phyloP scores from a whole-genome alignment of 441 rosid species.

The Hura crepitans region DNA sequence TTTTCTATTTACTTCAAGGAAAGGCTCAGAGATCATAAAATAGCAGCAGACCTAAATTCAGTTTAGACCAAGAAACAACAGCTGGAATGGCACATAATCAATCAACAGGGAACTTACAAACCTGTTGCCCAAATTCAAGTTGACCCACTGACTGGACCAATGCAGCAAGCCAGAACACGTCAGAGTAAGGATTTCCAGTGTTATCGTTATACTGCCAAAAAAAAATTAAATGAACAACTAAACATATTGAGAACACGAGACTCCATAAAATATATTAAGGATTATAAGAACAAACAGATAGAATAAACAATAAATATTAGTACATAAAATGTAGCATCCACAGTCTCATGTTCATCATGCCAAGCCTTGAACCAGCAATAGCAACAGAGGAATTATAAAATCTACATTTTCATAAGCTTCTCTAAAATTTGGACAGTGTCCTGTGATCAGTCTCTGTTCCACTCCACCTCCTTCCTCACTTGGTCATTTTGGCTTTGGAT shows the following conservation, averaged over 20 bases:
- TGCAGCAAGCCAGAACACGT: conserved; percentile 96
- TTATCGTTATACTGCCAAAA: conserved; percentile 84
- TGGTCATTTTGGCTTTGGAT: neutral
- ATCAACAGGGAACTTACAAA: conserved; percentile 32
- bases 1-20: no score
- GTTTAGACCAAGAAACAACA: neutral
- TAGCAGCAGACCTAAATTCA: neutral
- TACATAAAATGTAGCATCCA: neutral
- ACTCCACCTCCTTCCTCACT: neutral
- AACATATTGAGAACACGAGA: conserved; percentile 15
- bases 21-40: neutral
- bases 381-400: neutral
- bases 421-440: neutral
- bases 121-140: conserved; percentile 95
- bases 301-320: neutral
- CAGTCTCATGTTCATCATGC: neutral
- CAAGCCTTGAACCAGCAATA: neutral
- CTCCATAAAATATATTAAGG: neutral
- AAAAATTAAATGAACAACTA: neutral
- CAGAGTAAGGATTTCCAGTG: conserved; percentile 89
- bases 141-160: conserved; percentile 89
- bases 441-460: neutral
- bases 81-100: neutral
- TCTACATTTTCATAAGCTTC: neutral
- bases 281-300: neutral